Percentiles rank a stretch among this genome's conserved stretches.
Evolutionary conservation across 1,284 basidiomycete species (phyloP).

Genomic region (Malassezia dermatis): DNA sequence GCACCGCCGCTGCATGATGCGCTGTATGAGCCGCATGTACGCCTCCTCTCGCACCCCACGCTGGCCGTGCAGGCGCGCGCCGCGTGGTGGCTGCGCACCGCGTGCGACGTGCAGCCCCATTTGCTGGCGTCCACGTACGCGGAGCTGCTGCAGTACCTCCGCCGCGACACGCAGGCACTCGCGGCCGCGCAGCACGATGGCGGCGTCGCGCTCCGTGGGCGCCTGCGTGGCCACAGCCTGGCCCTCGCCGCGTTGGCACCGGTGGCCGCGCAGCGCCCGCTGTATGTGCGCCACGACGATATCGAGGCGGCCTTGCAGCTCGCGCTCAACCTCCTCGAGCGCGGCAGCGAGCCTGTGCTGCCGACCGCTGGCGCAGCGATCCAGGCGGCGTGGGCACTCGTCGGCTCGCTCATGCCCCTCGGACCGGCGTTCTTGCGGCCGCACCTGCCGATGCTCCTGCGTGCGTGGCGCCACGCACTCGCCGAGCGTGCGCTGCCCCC

Average conservation of each 20-base stretch:
- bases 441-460: constrained; percentile 80
- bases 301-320: constrained; percentile 81
- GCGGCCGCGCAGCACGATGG: constrained; percentile 26
- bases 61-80: constrained; percentile 75
- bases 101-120: constrained; percentile 77
- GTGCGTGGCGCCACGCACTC: constrained; percentile 90
- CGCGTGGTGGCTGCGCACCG: constrained; percentile 75
- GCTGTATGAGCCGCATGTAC: constrained; percentile 71
- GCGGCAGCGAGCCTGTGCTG: constrained; percentile 69
- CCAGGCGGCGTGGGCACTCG: constrained; percentile 85
- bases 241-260: constrained; percentile 78
- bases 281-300: constrained; percentile 90
- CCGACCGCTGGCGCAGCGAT: constrained; percentile 72
- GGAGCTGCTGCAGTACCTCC: constrained; percentile 63
- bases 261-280: constrained; percentile 70
- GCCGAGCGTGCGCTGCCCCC: constrained; percentile 66
- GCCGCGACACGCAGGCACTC: constrained; percentile 61
- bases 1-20: constrained; percentile 81
- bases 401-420: constrained; percentile 79
- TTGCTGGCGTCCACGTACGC: constrained; percentile 70
- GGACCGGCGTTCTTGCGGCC: constrained; percentile 86
- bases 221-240: constrained; percentile 75
- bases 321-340: constrained; percentile 78
- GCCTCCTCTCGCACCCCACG: constrained; percentile 73
- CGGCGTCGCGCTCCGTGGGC: constrained; percentile 55